Evolutionary conservation across 108 stramenopile species (phyloP), one percentile per base, ranked within the genome.

Genomic region (Stephanodiscus minutulus): DNA sequence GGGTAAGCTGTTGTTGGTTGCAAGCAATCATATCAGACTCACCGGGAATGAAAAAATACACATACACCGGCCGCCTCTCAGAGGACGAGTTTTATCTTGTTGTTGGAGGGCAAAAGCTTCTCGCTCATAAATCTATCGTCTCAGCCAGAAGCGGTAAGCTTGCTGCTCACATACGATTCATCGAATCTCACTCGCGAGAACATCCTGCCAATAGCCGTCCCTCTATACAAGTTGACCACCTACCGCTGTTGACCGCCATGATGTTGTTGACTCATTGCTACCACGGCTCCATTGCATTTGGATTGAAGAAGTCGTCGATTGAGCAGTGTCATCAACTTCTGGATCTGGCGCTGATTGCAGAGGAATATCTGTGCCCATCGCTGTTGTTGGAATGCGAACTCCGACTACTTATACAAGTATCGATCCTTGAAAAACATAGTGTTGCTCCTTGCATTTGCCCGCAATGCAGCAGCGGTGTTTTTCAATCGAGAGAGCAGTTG

Each of bases 371-470:
- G 21, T 84, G 84, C 48, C 86, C 82, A 8, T 76, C 87, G 13
- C 64, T 93, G 13, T 37, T 82, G n/a, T 64, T 85, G 48, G 90
- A 93, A 70, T 86, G 85, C 41, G 92, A 89, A 64, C 86, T 93
- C 78, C 64, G 90, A 39, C 60, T 93, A 12, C 52, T 91, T 7
- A 57, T 31, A 29, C 15, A 56, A 18, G 11, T 21, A 21, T 33
- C 60, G 18, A 22, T 22, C 21, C 39, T 55, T 15, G 43, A 52
- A 24, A 61, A 48, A 46, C 44, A 31, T 10, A 36, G 44, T 17
- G 20, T n/a, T 15, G 60, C 22, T 29, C 41, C 41, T n/a, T 81
- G 79, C 62, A 61, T 81, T 50, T 81, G 79, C 44, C 31, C 43
- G 1, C 54, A 72, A 37, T 81, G 79, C 41, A 59, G 56, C 65